Evolutionary conservation across 1,284 basidiomycete species (phyloP), one percentile per base, ranked within the genome.

Genomic region (Pholiota adiposa): DNA sequence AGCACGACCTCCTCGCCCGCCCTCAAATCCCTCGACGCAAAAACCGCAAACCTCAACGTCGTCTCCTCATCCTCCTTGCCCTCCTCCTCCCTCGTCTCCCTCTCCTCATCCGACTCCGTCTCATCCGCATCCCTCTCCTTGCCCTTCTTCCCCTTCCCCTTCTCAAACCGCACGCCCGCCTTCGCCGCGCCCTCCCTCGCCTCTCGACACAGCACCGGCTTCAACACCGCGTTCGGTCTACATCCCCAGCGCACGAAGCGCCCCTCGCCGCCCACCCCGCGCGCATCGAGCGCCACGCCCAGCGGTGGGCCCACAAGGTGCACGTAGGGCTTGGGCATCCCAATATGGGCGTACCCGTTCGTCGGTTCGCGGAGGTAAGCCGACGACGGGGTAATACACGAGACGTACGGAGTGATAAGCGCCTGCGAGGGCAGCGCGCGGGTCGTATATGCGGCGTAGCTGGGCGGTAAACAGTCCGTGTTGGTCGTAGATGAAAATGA

Each of bases 1-100:
- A 98, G 75, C 0, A 96, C 87, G 40, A 98, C 86, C 75, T 98
- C 97, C 67, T 97, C 94, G 52, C 90, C 83, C 36, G 86, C 85
- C 60, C 84, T 84, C 61, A 98, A 82, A 65, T 94, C 90, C 16
- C 86, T 77, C 18, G 90, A 73, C 0, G 95, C 93, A 67, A 97
- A 98, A 1, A 98, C 77, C 0, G 89, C 96, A 70, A 98, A 96
- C 0, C 81, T 78, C 0, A 97, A 77, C 23, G 83, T 80, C 2
- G 77, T 76, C 18, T 78, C 73, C 6, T 57, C 33, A 1, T 40
- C 46, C 12, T 56, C 53, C 43, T 33, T 33, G 12, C 50, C 57
- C 33, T 56, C 40, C 52, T n/a, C n/a, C n/a, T 31, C 29, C 29
- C 29, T 31, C 5, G 11, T 31, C 29, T 31, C 29, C 5, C 29